phyloP scores from a whole-genome alignment of 352 stramenopile genomes.

The Pythium dissotocum region DNA sequence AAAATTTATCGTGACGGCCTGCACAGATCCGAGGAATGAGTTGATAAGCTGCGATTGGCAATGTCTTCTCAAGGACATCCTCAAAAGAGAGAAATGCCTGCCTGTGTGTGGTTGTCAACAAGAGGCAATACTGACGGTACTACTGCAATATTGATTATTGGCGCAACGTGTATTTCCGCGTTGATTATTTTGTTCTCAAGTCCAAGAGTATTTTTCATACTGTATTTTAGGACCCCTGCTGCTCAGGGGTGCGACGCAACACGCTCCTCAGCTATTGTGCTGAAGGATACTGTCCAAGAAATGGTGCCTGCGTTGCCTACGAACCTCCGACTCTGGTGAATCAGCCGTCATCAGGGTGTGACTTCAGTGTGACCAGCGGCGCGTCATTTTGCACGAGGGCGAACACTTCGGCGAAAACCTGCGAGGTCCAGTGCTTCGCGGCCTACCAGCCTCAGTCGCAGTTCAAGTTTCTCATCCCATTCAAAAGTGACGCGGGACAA shows the following conservation, averaged over 20 bases:
- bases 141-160: no score
- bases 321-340: background rate
- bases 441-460: background rate
- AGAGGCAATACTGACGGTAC: no score
- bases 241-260: background rate
- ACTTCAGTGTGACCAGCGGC: background rate
- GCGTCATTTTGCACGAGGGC: background rate
- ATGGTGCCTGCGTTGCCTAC: background rate
- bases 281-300: background rate
- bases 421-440: background rate
- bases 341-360: background rate
- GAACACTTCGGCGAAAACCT: background rate
- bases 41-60: no score
- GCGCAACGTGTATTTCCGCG: no score
- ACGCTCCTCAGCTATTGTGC: background rate
- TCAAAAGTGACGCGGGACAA: background rate
- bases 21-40: no score
- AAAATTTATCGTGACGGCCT: no score
- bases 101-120: no score
- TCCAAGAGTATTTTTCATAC: no score
- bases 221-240: no score
- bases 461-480: slow-evolving; percentile 1
- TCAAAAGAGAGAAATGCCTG: no score
- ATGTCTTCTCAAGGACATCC: no score
- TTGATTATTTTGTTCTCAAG: no score